Conservation (phyloP, 1,284 basidiomycete species). For the Paramarasmius palmivorus region DNA sequence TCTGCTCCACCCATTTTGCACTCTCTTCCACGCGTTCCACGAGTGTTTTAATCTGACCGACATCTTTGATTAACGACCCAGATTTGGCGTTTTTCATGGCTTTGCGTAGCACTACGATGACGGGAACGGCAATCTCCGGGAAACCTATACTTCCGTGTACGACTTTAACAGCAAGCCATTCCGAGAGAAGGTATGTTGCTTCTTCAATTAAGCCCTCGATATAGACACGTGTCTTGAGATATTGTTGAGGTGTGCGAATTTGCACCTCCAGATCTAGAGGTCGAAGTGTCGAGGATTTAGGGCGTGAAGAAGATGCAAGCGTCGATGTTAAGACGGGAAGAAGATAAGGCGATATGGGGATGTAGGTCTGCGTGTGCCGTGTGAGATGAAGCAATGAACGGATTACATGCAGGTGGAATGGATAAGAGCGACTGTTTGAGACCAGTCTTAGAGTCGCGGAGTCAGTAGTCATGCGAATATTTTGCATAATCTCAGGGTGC, state of each 20-base stretch:
- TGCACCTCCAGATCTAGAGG: slow-evolving; percentile 89
- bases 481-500: slow-evolving; percentile 22
- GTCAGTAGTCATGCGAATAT: slow-evolving; percentile 10
- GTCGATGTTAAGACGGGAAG: slow-evolving; percentile 85
- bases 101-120: slow-evolving; percentile 71
- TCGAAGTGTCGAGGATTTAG: slow-evolving; percentile 86
- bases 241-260: slow-evolving; percentile 87
- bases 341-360: slow-evolving; percentile 87
- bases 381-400: slow-evolving; percentile 51
- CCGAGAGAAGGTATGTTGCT: slow-evolving; percentile 74
- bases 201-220: slow-evolving; percentile 86
- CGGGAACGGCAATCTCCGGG: slow-evolving; percentile 90
- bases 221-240: slow-evolving; percentile 88
- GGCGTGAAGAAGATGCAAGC: slow-evolving; percentile 71
- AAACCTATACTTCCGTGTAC: slow-evolving; percentile 87
- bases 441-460: slow-evolving; percentile 62
- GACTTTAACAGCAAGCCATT: slow-evolving; percentile 68
- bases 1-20: slow-evolving; percentile 73
- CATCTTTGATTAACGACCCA: slow-evolving; percentile 51
- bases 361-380: slow-evolving; percentile 82
- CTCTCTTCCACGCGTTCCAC: slow-evolving; percentile 87
- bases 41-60: slow-evolving; percentile 65
- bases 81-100: slow-evolving; percentile 62
- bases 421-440: slow-evolving; percentile 48
- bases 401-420: slow-evolving; percentile 49